Conservation (phyloP, 192 early-diverging fungal species). For the Coemansia sp. region DNA sequence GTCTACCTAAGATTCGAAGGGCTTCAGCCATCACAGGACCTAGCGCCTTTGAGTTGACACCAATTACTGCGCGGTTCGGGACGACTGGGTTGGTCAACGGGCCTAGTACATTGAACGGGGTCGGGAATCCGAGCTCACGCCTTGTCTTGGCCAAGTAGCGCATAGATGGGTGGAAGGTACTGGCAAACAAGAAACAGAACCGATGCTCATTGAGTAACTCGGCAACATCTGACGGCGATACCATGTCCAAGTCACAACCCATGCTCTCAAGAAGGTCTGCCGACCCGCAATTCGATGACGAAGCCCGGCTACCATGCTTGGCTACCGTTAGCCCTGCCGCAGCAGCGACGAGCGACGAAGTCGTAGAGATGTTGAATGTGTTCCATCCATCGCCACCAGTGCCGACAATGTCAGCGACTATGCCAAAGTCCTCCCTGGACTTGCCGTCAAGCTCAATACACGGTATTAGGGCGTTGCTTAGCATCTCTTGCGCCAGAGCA, state of each 20-base stretch:
- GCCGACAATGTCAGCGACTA: conserved; percentile 89
- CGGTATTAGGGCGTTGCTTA: conserved; percentile 67
- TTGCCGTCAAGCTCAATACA: conserved; percentile 54
- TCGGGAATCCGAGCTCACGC: conserved; percentile 86
- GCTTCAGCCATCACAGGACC: conserved; percentile 84
- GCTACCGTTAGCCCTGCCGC: conserved; percentile 89
- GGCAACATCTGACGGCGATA: conserved; percentile 69
- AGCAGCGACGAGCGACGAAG: conserved; percentile 86
- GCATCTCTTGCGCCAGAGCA: conserved; percentile 76
- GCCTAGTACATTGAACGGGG: conserved; percentile 92
- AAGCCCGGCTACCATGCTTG: conserved; percentile 94
- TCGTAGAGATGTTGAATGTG: conserved; percentile 96
- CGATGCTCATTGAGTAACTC: conserved; percentile 62
- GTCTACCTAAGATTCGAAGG: conserved; percentile 73
- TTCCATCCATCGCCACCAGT: conserved; percentile 96
- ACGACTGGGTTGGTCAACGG: conserved; percentile 89
- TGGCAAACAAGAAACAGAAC: conserved; percentile 94
- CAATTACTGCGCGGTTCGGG: conserved; percentile 79
- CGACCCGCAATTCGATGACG: conserved; percentile 88
- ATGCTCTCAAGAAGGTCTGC: conserved; percentile 90
- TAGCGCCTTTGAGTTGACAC: conserved; percentile 78
- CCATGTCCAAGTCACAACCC: conserved; percentile 70
- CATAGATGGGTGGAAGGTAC: conserved; percentile 91
- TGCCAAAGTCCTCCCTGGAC: conserved; percentile 29
- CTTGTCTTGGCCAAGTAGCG: conserved; percentile 74